Conservation (phyloP, 2,329 filamentous ascomycete genomes). For the Neofusicoccum sp. region DNA sequence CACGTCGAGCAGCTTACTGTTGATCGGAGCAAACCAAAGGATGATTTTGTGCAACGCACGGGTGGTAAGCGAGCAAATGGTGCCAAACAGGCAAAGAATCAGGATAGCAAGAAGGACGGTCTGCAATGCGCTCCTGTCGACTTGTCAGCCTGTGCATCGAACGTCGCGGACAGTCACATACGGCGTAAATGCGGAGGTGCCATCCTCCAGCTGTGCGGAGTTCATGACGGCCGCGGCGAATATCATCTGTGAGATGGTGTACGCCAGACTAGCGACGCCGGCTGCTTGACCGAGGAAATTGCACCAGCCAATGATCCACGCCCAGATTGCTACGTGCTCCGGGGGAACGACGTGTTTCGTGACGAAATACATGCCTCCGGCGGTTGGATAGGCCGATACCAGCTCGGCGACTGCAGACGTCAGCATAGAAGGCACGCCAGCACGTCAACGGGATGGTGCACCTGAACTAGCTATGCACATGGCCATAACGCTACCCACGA, state of each 20-base stretch:
- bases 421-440: slow-evolving; percentile 8
- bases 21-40: slow-evolving; percentile 66
- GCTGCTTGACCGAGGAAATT: slow-evolving; percentile 65
- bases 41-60: slow-evolving; percentile 59
- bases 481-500: slow-evolving; percentile 63
- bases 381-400: slow-evolving; percentile 65
- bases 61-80: slow-evolving; percentile 63
- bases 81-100: slow-evolving; percentile 55
- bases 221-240: slow-evolving; percentile 62
- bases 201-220: slow-evolving; percentile 48
- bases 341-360: slow-evolving; percentile 63
- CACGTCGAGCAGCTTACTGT: slow-evolving; percentile 42
- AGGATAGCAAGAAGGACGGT: slow-evolving; percentile 59
- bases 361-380: slow-evolving; percentile 64
- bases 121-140: slow-evolving; percentile 54
- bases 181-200: slow-evolving; percentile 56
- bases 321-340: slow-evolving; percentile 61
- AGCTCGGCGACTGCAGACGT: slow-evolving; percentile 56
- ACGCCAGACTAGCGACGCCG: slow-evolving; percentile 61
- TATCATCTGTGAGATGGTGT: slow-evolving; percentile 64
- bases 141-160: neutral
- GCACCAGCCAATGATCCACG: slow-evolving; percentile 67
- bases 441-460: slow-evolving; percentile 22
- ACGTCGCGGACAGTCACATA: slow-evolving; percentile 36
- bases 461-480: slow-evolving; percentile 62